Base-by-base conservation (phyloP, 2,329 filamentous ascomycete species). In the Aspergillus chevalieri region DNA sequence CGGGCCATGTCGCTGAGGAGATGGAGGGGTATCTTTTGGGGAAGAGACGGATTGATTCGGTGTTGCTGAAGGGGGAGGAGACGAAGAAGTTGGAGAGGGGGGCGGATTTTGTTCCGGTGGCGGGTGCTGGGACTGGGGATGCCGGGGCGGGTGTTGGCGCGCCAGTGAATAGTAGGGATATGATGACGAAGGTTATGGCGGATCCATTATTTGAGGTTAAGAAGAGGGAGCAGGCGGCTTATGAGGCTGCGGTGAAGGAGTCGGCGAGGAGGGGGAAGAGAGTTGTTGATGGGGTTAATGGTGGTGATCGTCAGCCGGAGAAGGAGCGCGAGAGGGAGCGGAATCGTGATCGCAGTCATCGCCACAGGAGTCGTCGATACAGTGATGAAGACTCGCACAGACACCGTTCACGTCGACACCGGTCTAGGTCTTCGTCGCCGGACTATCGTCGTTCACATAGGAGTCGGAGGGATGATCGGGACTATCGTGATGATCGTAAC, bases 151-250 rank as follows among this genome's bases (percentile, higher is more conserved):
- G 17, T 15, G 22, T 14, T 6, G 21, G 55, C 8, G 57, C 54
- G 36, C 61, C 61, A 21, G 83, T 83, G 89, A 87, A 81, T 3
- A 77, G 83, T 14, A 79, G 88, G 55, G 93, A 98, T 67, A 90
- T 85, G 0, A 86, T 89, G 26, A 72, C 83, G 44, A 98, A 98
- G 74, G 84, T 97, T 43, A 79, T 90, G 55, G 87, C 94, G 57
- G 93, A 98, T 65, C 93, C 93, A 0, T 78, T 98, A 61, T 75
- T 97, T 30, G 89, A 91, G 21, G 96, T 98, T 67, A 95, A 95
- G 77, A 87, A 84, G 65, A 86, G 94, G 65, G 91, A 97, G 66
- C 87, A 92, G 68, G 84, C 85, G 24, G 84, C 86, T 1, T 89
- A 89, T 65, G 81, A 90, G 50, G 69, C 67, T 19, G 67, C 69